A percentile compares a stretch with the other conserved stretches of the same genome.
Conservation (phyloP, 2,329 filamentous ascomycete genomes). For the Colletotrichum orbiculare region DNA sequence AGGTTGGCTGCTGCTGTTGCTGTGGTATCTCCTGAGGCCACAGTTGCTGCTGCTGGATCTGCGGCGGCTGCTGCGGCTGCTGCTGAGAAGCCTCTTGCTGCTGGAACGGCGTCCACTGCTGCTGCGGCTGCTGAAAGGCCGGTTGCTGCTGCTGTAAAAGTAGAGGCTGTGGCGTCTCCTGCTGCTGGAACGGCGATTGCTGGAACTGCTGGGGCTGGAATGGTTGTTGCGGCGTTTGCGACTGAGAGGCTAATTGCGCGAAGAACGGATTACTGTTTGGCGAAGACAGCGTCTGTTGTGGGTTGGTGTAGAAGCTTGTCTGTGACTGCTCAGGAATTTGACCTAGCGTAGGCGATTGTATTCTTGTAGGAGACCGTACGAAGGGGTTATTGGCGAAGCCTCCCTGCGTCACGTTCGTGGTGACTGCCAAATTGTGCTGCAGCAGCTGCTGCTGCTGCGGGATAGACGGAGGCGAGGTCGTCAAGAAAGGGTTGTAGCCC, state of each 20-base stretch:
- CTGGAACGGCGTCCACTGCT: slow-evolving; percentile 40
- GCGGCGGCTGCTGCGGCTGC: slow-evolving; percentile 42
- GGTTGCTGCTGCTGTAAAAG: slow-evolving; percentile 35
- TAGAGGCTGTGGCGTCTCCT: neutral
- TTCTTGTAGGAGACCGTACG: slow-evolving; percentile 59
- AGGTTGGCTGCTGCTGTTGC: slow-evolving; percentile 41
- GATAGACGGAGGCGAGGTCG: slow-evolving; percentile 46
- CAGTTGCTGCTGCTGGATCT: slow-evolving; percentile 43
- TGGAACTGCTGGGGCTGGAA: slow-evolving; percentile 37
- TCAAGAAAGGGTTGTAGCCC: slow-evolving; percentile 65
- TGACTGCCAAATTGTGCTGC: slow-evolving; percentile 54
- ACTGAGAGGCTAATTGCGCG: slow-evolving; percentile 31
- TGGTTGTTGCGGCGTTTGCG: slow-evolving; percentile 36
- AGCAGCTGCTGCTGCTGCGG: slow-evolving; percentile 46
- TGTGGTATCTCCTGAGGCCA: slow-evolving; percentile 38
- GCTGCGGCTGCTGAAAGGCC: slow-evolving; percentile 41
- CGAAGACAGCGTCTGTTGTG: slow-evolving; percentile 41
- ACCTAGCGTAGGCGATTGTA: slow-evolving; percentile 60
- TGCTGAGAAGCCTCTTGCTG: slow-evolving; percentile 43
- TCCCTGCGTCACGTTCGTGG: slow-evolving; percentile 49
- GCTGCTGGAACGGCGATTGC: slow-evolving; percentile 38
- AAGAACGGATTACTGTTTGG: slow-evolving; percentile 47
- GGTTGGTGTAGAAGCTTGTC: slow-evolving; percentile 51
- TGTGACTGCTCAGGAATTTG: slow-evolving; percentile 66
- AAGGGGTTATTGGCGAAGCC: slow-evolving; percentile 59